Percentiles rank a stretch among this genome's conserved stretches.
Conservation (phyloP, 2,329 filamentous ascomycete species). For the Colletotrichum sojae region DNA sequence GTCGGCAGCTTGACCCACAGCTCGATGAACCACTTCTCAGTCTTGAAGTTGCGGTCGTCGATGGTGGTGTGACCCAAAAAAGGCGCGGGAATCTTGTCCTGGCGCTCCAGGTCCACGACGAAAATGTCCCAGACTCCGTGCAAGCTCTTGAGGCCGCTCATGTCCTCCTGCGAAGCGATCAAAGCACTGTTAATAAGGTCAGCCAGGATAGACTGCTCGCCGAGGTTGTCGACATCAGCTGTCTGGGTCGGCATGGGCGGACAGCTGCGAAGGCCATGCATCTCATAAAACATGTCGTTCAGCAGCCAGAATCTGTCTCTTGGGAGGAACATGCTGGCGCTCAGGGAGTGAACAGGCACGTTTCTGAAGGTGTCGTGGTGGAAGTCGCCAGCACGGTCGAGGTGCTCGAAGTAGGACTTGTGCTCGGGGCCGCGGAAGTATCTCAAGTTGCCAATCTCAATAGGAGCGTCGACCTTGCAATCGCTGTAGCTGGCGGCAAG, state of each 20-base stretch:
- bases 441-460: constrained; percentile 66
- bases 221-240: not conserved
- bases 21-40: constrained; percentile 13
- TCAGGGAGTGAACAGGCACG: constrained; percentile 67
- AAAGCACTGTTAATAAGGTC: constrained; percentile 20
- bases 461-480: constrained; percentile 66
- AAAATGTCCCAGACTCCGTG: constrained; percentile 25
- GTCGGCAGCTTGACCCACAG: constrained; percentile 20
- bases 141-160: constrained; percentile 42
- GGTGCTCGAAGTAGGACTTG: constrained; percentile 62
- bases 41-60: constrained; percentile 54
- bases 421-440: constrained; percentile 66
- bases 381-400: constrained; percentile 64
- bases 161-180: constrained; percentile 65
- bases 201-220: constrained; percentile 8
- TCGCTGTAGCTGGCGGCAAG: constrained; percentile 61
- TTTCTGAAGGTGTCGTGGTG: constrained; percentile 63
- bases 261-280: constrained; percentile 42
- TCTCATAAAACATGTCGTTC: constrained; percentile 44
- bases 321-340: constrained; percentile 67
- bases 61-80: constrained; percentile 56
- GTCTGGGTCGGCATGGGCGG: constrained; percentile 15
- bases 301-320: constrained; percentile 60
- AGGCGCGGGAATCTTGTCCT: constrained; percentile 46
- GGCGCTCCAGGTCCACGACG: constrained; percentile 43